A percentile compares a stretch with the other conserved stretches of the same genome.
Evolutionary conservation across 495 filamentous ascomycete species (phyloP).

Genomic region (Lepraria neglecta): DNA sequence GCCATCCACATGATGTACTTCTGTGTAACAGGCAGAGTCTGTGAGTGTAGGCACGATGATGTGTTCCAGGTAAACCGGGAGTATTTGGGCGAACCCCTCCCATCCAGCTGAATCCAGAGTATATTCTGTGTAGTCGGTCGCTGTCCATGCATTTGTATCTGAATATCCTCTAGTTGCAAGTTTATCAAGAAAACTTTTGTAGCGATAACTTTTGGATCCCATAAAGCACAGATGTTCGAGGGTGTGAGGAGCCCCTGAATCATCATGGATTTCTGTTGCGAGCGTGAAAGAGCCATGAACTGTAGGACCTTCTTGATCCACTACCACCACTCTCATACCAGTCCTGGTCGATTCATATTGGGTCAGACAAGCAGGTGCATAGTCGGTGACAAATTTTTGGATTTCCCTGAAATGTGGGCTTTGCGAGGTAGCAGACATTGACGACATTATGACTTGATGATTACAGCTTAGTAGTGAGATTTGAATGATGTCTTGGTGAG

Average conservation of each 20-base stretch:
- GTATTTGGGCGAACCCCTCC: slow-evolving; percentile 90
- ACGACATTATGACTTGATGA: neutral
- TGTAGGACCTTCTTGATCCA: slow-evolving; percentile 88
- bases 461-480: neutral
- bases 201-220: slow-evolving; percentile 89
- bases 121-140: slow-evolving; percentile 86
- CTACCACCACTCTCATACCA: slow-evolving; percentile 88
- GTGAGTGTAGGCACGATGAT: slow-evolving; percentile 85
- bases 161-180: slow-evolving; percentile 89
- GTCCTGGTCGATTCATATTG: slow-evolving; percentile 84
- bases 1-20: slow-evolving; percentile 93
- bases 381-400: slow-evolving; percentile 80
- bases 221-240: slow-evolving; percentile 96
- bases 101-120: slow-evolving; percentile 90
- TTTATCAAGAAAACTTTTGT: slow-evolving; percentile 92
- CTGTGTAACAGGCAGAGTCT: slow-evolving; percentile 87
- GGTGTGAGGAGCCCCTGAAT: slow-evolving; percentile 92
- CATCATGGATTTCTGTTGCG: slow-evolving; percentile 95
- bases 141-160: slow-evolving; percentile 92
- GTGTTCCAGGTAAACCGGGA: slow-evolving; percentile 95
- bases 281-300: slow-evolving; percentile 90
- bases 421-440: neutral
- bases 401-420: slow-evolving; percentile 67
- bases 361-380: slow-evolving; percentile 74
- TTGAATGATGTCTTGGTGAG: neutral